Conservation (phyloP, 106 monocot species). For the Allium fistulosum region DNA sequence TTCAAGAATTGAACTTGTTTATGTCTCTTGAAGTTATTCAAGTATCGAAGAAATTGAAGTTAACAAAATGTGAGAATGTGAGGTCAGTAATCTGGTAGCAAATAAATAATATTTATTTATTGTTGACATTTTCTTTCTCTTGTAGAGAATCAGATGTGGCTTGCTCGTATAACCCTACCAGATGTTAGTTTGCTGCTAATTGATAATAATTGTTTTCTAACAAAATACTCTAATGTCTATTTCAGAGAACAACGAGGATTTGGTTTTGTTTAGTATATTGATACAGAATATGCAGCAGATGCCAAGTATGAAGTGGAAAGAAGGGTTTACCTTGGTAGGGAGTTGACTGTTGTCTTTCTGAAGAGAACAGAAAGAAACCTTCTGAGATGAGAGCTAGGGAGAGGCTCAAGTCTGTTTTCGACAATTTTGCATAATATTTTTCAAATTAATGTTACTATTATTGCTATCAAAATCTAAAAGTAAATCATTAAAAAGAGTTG, state of each 20-base stretch:
- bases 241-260: conserved; percentile 73
- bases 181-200: conserved; percentile 6
- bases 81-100: conserved; percentile 67
- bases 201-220: not conserved
- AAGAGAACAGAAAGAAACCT: conserved; percentile 94
- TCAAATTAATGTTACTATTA: too few relatives aligned
- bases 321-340: conserved; percentile 65
- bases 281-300: conserved; percentile 79
- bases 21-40: conserved; percentile 42
- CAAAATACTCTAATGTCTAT: not conserved
- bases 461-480: too few relatives aligned
- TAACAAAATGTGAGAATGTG: conserved; percentile 65
- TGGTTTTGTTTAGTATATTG: conserved; percentile 82
- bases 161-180: not conserved
- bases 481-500: not conserved
- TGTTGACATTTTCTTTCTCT: not conserved
- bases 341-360: conserved; percentile 88
- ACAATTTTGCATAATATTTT: not conserved
- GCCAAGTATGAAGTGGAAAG: conserved; percentile 96
- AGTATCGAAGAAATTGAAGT: conserved; percentile 58
- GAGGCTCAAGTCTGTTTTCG: conserved; percentile 36
- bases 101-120: conserved; percentile 5
- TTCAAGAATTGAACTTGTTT: conserved; percentile 26
- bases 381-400: conserved; percentile 81
- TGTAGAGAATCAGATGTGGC: not conserved